Conservation (phyloP, 805 yeast genomes). For the Babjeviella inositovora region DNA sequence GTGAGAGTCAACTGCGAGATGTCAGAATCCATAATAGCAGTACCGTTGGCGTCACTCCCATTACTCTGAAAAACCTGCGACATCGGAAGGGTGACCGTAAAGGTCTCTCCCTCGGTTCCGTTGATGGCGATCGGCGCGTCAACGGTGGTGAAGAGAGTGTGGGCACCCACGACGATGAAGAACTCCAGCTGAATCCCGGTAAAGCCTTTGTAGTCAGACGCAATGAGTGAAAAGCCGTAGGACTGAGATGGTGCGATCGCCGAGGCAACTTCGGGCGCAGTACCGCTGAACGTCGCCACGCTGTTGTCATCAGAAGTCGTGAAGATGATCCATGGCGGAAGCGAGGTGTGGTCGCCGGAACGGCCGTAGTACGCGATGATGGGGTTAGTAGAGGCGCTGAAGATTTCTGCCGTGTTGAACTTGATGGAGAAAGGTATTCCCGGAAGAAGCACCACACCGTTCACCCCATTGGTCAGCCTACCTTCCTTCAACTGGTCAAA, state of each 20-base stretch:
- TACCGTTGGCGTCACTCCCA: too few species aligned
- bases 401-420: conserved; percentile 45
- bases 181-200: conserved; percentile 60
- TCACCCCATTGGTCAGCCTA: conserved; percentile 66
- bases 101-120: conserved; percentile 44
- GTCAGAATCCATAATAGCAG: conserved; percentile 24
- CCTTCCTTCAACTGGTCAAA: conserved; percentile 36
- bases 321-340: conserved; percentile 82
- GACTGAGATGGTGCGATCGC: conserved; percentile 74
- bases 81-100: conserved; percentile 46
- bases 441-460: conserved; percentile 61
- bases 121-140: conserved; percentile 42
- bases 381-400: conserved; percentile 21
- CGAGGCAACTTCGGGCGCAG: conserved; percentile 78
- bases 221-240: conserved; percentile 60
- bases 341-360: conserved; percentile 67
- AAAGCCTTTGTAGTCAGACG: conserved; percentile 62
- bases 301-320: conserved; percentile 33
- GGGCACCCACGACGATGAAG: conserved; percentile 74
- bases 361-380: conserved; percentile 67
- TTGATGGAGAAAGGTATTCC: conserved; percentile 48
- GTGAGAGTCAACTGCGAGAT: conserved; percentile 33
- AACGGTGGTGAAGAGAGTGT: conserved; percentile 53
- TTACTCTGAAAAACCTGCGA: conserved; percentile 37
- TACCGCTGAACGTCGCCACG: conserved; percentile 76